phyloP scores from a whole-genome alignment of 2,329 filamentous ascomycete genomes.

The Aspergillus ustus region DNA sequence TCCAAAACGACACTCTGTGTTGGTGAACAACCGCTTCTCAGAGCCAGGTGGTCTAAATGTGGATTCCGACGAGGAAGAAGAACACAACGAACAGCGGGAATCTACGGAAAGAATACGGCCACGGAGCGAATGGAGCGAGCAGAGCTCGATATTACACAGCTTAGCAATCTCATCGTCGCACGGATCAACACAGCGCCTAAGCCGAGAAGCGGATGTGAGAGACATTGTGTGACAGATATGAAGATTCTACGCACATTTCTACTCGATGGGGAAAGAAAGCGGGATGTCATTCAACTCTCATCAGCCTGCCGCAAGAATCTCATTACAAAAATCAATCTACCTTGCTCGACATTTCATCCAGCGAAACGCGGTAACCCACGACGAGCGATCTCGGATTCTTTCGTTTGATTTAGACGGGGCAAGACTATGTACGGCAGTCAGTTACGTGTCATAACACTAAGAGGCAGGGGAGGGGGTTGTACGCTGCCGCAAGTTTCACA shows the following conservation, averaged over 20 bases:
- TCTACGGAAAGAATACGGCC: slow-evolving; percentile 20
- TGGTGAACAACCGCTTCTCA: slow-evolving; percentile 44
- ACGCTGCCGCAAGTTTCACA: slow-evolving; percentile 36
- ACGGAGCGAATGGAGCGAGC: slow-evolving; percentile 20
- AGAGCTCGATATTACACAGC: slow-evolving; percentile 5
- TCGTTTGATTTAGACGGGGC: slow-evolving; percentile 23
- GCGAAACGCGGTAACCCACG: not conserved
- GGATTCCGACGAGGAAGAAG: slow-evolving; percentile 17
- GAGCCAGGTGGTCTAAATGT: slow-evolving; percentile 19
- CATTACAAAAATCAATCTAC: not conserved
- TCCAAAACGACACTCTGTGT: slow-evolving; percentile 33
- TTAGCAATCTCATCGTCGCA: not conserved
- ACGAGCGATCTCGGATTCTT: not conserved
- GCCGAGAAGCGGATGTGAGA: slow-evolving; percentile 11
- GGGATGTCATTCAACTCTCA: slow-evolving; percentile 16
- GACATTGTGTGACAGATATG: slow-evolving; percentile 17
- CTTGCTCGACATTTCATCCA: not conserved
- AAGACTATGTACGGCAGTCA: slow-evolving; percentile 23
- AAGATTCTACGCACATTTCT: not conserved
- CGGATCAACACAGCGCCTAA: slow-evolving; percentile 2
- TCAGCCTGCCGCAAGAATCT: slow-evolving; percentile 8
- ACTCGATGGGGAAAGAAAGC: not conserved
- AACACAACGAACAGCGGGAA: slow-evolving; percentile 1
- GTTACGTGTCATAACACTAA: not conserved
- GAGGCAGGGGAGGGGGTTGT: not conserved